phyloP scores from a whole-genome alignment of 2,329 filamentous ascomycete species.

The Triangularia setosa region DNA sequence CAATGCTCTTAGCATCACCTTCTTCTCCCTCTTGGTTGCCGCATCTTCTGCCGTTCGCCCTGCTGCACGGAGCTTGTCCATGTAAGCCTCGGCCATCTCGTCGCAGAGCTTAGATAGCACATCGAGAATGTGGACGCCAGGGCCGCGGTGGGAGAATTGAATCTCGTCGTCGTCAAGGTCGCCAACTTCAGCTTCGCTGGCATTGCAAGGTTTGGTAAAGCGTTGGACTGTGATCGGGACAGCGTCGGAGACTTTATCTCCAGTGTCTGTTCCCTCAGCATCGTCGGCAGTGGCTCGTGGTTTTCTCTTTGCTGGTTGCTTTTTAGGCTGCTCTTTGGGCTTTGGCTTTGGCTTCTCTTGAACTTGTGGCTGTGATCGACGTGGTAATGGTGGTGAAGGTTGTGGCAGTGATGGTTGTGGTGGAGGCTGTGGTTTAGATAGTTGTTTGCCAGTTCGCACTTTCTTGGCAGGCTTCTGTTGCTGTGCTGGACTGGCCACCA shows the following conservation, averaged over 20 bases:
- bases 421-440: slow-evolving; percentile 8
- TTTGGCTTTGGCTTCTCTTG: slow-evolving; percentile 8
- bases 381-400: slow-evolving; percentile 1
- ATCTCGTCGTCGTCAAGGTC: slow-evolving; percentile 47
- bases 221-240: slow-evolving; percentile 60
- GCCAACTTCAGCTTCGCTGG: slow-evolving; percentile 38
- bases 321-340: slow-evolving; percentile 10
- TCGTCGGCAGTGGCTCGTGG: slow-evolving; percentile 12
- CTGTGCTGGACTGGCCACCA: slow-evolving; percentile 42
- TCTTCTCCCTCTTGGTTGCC: slow-evolving; percentile 49
- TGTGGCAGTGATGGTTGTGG: slow-evolving; percentile 2
- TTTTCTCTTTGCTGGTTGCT: slow-evolving; percentile 19
- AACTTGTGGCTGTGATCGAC: neutral
- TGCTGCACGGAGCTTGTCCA: slow-evolving; percentile 46
- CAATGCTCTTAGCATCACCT: slow-evolving; percentile 53
- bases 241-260: slow-evolving; percentile 28
- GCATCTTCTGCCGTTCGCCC: slow-evolving; percentile 40
- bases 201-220: slow-evolving; percentile 47
- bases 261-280: slow-evolving; percentile 17
- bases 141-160: slow-evolving; percentile 46
- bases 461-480: slow-evolving; percentile 26
- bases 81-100: slow-evolving; percentile 51
- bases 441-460: slow-evolving; percentile 14
- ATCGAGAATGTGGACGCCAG: slow-evolving; percentile 59
- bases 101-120: slow-evolving; percentile 59